These are phyloP conservation scores for Aspergillus novoparasiticus DNA, from an alignment of 2,329 filamentous ascomycete genomes.

Conservation along the genomic window DNA sequence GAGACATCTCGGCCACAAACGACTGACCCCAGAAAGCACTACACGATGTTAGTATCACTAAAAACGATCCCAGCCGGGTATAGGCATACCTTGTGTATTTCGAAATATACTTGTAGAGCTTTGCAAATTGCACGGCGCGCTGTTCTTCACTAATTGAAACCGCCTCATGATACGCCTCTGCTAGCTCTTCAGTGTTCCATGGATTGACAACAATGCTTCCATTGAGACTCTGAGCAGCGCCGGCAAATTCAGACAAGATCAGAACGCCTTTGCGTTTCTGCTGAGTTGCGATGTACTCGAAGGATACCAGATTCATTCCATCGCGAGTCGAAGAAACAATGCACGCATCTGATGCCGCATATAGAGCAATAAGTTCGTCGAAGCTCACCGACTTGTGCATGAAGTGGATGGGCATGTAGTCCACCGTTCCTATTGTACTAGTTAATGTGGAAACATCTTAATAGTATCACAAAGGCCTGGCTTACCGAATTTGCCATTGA, in stretches of 20 bases:
- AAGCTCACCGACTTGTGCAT: constrained; percentile 92
- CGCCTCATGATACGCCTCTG: constrained; percentile 87
- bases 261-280: constrained; percentile 84
- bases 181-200: constrained; percentile 96
- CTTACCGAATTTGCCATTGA: constrained; percentile 85
- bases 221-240: constrained; percentile 87
- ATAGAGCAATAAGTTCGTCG: constrained; percentile 87
- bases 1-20: constrained; percentile 80
- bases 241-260: constrained; percentile 92
- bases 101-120: constrained; percentile 88
- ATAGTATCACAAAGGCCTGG: background rate
- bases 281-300: constrained; percentile 94
- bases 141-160: constrained; percentile 90
- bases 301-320: constrained; percentile 95
- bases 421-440: constrained; percentile 67
- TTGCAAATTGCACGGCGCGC: constrained; percentile 79
- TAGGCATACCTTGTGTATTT: constrained; percentile 76
- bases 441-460: constrained; percentile 12
- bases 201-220: constrained; percentile 91
- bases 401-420: constrained; percentile 98
- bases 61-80: background rate
- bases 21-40: constrained; percentile 90
- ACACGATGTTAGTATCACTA: background rate
- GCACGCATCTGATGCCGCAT: constrained; percentile 85
- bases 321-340: constrained; percentile 88